Percentiles rank a stretch among this genome's conserved stretches.
Evolutionary conservation across 495 filamentous ascomycete genomes (phyloP).

Genomic region (Xylaria venustula): DNA sequence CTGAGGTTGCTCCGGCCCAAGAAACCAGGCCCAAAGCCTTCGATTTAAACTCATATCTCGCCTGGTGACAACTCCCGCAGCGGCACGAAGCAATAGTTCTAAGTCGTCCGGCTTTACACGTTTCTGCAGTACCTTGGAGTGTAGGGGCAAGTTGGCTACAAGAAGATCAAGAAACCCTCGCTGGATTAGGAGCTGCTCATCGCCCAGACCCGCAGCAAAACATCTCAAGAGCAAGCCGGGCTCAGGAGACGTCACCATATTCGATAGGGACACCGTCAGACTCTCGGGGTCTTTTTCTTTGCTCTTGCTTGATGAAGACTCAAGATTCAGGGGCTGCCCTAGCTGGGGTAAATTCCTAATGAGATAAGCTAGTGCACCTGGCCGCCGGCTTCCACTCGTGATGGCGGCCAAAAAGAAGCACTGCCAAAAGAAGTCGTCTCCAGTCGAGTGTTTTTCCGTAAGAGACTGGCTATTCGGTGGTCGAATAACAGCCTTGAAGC

Average conservation of each 20-base stretch:
- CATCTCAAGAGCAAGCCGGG: constrained; percentile 87
- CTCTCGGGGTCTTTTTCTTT: constrained; percentile 22
- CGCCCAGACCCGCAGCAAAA: constrained; percentile 84
- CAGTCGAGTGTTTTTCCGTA: constrained; percentile 54
- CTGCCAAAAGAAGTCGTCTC: constrained; percentile 95
- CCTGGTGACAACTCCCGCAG: constrained; percentile 77
- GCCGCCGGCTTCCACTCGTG: constrained; percentile 77
- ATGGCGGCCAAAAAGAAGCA: constrained; percentile 93
- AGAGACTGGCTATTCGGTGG: constrained; percentile 44
- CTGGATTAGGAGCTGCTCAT: constrained; percentile 89
- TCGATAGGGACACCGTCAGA: constrained; percentile 50
- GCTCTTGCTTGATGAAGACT: constrained; percentile 16
- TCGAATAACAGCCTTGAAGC: constrained; percentile 67
- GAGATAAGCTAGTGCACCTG: constrained; percentile 84
- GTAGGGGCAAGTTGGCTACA: constrained; percentile 87
- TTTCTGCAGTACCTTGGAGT: constrained; percentile 76
- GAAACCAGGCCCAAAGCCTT: constrained; percentile 92
- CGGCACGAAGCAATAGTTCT: constrained; percentile 76
- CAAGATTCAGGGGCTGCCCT: constrained; percentile 40
- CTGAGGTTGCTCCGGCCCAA: constrained; percentile 71
- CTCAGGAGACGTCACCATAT: constrained; percentile 85
- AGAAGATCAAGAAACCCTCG: constrained; percentile 90
- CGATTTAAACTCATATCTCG: constrained; percentile 96
- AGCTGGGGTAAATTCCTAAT: constrained; percentile 75
- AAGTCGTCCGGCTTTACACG: constrained; percentile 70